Percentiles rank a stretch among this genome's conserved stretches.
Evolutionary conservation across 2,329 filamentous ascomycete genomes (phyloP).

Genomic region (Fusarium nodosum): DNA sequence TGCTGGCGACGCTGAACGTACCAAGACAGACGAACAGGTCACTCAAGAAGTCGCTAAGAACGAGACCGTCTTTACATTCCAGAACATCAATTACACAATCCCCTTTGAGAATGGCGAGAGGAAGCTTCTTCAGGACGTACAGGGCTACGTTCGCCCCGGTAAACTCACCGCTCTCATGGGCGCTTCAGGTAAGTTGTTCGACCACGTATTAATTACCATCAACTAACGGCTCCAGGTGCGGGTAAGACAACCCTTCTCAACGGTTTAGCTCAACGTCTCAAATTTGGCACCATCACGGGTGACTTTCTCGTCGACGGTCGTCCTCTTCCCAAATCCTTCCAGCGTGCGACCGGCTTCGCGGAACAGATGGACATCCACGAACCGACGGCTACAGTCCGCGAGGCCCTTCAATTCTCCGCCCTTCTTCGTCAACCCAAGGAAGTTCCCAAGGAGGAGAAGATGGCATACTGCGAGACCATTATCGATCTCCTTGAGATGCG

Average conservation of each 20-base stretch:
- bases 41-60: constrained; percentile 68
- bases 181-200: constrained; percentile 57
- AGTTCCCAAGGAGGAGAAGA: constrained; percentile 71
- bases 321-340: constrained; percentile 79
- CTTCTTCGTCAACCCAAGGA: constrained; percentile 72
- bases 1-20: constrained; percentile 32
- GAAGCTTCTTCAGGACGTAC: constrained; percentile 79
- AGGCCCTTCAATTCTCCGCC: constrained; percentile 75
- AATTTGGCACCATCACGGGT: constrained; percentile 80
- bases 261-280: constrained; percentile 80
- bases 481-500: constrained; percentile 78
- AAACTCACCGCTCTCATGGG: constrained; percentile 85
- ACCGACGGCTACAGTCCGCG: constrained; percentile 74
- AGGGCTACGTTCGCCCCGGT: constrained; percentile 87
- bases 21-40: constrained; percentile 50
- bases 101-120: constrained; percentile 73
- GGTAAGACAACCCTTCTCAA: constrained; percentile 84
- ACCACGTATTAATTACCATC: rapidly evolving
- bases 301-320: constrained; percentile 84
- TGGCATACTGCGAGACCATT: constrained; percentile 76
- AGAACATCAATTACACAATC: constrained; percentile 64
- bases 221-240: constrained; percentile 47
- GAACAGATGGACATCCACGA: constrained; percentile 78
- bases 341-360: constrained; percentile 80
- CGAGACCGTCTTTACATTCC: constrained; percentile 69